These are phyloP conservation scores for Macrolepiota dolichaula DNA, from an alignment of 768 basidiomycete species.

Conservation along the genomic window DNA sequence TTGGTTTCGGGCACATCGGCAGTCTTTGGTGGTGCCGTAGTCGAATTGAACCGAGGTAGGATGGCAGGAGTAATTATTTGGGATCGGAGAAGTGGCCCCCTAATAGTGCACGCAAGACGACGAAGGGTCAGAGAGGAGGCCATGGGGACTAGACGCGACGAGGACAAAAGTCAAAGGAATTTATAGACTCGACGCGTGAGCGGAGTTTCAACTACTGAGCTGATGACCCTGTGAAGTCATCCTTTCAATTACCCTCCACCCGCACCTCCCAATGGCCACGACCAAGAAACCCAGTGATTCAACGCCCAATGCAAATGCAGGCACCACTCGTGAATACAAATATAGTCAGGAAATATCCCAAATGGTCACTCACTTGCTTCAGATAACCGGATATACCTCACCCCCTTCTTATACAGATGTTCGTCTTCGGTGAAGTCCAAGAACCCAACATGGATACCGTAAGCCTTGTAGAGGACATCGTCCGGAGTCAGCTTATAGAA, in stretches of 20 bases:
- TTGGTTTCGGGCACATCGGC: not conserved
- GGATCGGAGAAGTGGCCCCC: not conserved
- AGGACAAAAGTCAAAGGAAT: not conserved
- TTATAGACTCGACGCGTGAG: not conserved
- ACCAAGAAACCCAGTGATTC: constrained; percentile 15
- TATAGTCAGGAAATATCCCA: constrained; percentile 92
- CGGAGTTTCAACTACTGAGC: constrained; percentile 5
- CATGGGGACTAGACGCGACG: not conserved
- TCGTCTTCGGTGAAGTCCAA: constrained; percentile 94
- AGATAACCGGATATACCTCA: not conserved
- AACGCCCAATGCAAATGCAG: constrained; percentile 3
- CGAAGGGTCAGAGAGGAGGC: constrained; percentile 2
- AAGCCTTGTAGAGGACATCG: constrained; percentile 93
- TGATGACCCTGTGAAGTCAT: constrained; percentile 2
- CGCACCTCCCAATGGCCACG: constrained; percentile 17
- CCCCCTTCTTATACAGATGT: constrained; percentile 59
- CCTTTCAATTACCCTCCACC: constrained; percentile 12
- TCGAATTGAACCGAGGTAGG: not conserved
- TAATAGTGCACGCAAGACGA: not conserved
- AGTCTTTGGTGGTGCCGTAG: not conserved
- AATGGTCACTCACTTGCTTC: constrained; percentile 56
- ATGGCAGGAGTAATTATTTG: not conserved
- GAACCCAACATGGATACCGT: constrained; percentile 86
- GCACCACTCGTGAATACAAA: constrained; percentile 63
- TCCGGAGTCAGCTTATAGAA: constrained; percentile 86